Conservation (phyloP, 2,329 filamentous ascomycete genomes). For the Pleoardoris graminearum region DNA sequence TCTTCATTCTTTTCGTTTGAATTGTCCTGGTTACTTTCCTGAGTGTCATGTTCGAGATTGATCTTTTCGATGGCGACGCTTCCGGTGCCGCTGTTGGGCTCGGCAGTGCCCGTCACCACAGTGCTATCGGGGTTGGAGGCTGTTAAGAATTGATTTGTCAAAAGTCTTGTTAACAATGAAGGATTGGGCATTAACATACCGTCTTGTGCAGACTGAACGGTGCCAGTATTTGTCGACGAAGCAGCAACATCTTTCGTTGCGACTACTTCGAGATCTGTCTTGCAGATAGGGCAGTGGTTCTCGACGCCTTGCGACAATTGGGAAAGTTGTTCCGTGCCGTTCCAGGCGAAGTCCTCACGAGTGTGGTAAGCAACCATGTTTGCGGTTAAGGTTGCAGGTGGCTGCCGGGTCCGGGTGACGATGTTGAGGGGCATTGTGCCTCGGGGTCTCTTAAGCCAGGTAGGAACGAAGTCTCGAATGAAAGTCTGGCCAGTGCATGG, state of each 20-base stretch:
- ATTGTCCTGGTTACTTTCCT: background rate
- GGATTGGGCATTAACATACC: background rate
- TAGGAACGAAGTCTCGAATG: no score
- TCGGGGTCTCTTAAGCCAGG: no score
- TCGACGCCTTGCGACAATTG: background rate
- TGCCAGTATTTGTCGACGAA: background rate
- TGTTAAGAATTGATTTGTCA: background rate
- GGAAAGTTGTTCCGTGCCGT: background rate
- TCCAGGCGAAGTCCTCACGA: slow-evolving; percentile 2
- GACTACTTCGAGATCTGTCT: background rate
- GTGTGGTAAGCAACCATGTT: background rate
- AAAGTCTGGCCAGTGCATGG: no score
- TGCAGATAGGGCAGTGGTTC: background rate
- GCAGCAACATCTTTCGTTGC: no score
- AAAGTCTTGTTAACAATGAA: background rate
- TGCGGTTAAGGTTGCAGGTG: background rate
- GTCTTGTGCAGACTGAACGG: background rate
- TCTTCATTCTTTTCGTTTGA: background rate
- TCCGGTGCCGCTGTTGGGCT: no score
- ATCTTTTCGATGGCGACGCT: no score
- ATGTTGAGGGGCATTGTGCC: background rate
- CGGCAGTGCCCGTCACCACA: no score
- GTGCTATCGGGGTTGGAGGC: no score
- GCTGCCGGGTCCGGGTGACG: background rate
- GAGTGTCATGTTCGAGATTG: no score